Conservation (phyloP, 768 basidiomycete species). For the Leccinum ochraceum region DNA sequence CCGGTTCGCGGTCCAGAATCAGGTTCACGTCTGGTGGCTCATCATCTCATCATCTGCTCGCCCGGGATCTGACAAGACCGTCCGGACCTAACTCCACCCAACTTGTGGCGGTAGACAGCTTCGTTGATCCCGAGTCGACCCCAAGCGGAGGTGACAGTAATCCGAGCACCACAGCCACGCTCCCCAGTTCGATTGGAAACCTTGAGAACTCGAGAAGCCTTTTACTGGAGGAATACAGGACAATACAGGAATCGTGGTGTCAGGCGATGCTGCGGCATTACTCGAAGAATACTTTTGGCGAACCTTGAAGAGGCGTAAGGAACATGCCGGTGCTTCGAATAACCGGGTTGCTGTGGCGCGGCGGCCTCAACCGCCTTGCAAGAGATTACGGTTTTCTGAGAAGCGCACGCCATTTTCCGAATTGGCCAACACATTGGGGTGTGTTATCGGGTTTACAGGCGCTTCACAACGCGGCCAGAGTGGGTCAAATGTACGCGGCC, state of each 20-base stretch:
- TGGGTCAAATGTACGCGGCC: too few relatives aligned
- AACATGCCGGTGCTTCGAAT: conserved; percentile 10
- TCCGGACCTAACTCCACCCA: conserved; percentile 16
- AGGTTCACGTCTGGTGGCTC: conserved; percentile 40
- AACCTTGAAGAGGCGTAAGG: conserved; percentile 25
- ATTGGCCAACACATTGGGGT: neutral
- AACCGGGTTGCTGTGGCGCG: neutral
- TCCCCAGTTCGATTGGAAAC: conserved; percentile 17
- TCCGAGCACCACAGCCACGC: conserved; percentile 7
- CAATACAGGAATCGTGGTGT: conserved; percentile 25
- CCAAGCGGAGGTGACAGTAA: conserved; percentile 4
- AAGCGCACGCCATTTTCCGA: conserved; percentile 12
- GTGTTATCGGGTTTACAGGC: too few relatives aligned
- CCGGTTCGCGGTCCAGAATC: conserved; percentile 4
- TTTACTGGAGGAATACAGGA: conserved; percentile 24
- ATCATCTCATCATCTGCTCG: conserved; percentile 35
- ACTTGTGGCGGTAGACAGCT: conserved; percentile 2
- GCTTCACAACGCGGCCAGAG: too few relatives aligned
- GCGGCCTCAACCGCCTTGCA: conserved; percentile 9
- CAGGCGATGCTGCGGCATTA: conserved; percentile 26
- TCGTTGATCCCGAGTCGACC: conserved; percentile 3
- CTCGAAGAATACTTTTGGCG: conserved; percentile 24
- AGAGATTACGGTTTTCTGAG: conserved; percentile 26
- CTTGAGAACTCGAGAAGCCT: conserved; percentile 21
- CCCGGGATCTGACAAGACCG: conserved; percentile 31